Conservation (phyloP, 225 moss, liverwort and hornwort genomes). For the Physcomitrellopsis africana region DNA sequence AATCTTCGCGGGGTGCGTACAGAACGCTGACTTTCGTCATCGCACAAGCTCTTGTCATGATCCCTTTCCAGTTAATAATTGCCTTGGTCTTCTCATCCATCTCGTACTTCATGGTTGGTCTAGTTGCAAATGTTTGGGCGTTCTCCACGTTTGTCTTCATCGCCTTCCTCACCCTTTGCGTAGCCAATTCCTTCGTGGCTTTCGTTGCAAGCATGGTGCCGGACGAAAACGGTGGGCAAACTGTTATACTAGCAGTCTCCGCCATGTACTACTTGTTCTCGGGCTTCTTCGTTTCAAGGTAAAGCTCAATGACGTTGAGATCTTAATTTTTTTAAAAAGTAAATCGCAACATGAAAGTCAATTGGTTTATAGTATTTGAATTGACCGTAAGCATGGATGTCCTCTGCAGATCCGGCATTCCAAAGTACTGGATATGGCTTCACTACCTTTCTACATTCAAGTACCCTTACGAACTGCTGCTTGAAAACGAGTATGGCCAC, state of each 20-base stretch:
- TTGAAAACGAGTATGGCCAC: slow-evolving; percentile 45
- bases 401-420: slow-evolving; percentile 44
- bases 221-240: slow-evolving; percentile 45
- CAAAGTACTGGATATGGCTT: slow-evolving; percentile 67
- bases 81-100: slow-evolving; percentile 41
- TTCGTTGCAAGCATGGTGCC: slow-evolving; percentile 56
- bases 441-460: slow-evolving; percentile 64
- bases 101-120: slow-evolving; percentile 55
- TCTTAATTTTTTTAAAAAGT: neutral
- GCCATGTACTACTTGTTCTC: slow-evolving; percentile 67
- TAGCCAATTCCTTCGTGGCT: slow-evolving; percentile 52
- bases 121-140: slow-evolving; percentile 31
- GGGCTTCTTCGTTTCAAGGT: slow-evolving; percentile 63
- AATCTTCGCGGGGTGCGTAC: slow-evolving; percentile 58
- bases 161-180: slow-evolving; percentile 46
- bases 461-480: slow-evolving; percentile 49
- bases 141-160: slow-evolving; percentile 44
- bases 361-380: no score
- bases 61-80: slow-evolving; percentile 52
- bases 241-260: slow-evolving; percentile 35
- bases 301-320: neutral
- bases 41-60: slow-evolving; percentile 42
- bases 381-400: neutral
- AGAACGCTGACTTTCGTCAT: slow-evolving; percentile 51
- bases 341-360: no score